Conservation (phyloP, 352 stramenopile genomes). For the Pythium plurisporium region DNA sequence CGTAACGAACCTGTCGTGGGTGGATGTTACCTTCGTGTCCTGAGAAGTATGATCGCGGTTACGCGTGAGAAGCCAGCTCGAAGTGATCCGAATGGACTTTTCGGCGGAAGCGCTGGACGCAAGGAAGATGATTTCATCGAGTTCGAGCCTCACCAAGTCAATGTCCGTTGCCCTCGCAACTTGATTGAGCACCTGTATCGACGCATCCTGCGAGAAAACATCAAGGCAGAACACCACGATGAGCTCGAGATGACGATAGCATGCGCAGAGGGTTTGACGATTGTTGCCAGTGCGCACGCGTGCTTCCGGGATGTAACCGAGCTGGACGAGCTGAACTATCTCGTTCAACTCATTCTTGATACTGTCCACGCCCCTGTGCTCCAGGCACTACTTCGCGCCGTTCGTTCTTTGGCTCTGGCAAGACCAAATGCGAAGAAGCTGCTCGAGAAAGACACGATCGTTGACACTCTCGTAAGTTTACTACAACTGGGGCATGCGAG, state of each 20-base stretch:
- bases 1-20: constrained; percentile 84
- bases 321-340: constrained; percentile 69
- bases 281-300: constrained; percentile 55
- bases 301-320: constrained; percentile 30
- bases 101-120: not conserved
- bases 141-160: constrained; percentile 50
- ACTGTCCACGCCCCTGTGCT: constrained; percentile 61
- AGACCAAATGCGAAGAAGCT: constrained; percentile 49
- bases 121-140: constrained; percentile 51
- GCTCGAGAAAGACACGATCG: constrained; percentile 31
- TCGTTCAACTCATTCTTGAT: constrained; percentile 57
- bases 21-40: constrained; percentile 85
- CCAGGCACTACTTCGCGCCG: constrained; percentile 42
- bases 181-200: constrained; percentile 65
- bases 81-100: not conserved
- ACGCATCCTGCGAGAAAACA: constrained; percentile 71
- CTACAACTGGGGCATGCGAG: constrained; percentile 60
- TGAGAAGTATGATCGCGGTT: constrained; percentile 30
- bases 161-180: constrained; percentile 40
- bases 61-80: not conserved
- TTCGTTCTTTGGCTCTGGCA: constrained; percentile 52
- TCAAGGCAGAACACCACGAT: constrained; percentile 59
- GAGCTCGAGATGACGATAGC: constrained; percentile 57
- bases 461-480: constrained; percentile 54
- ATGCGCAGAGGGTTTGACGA: constrained; percentile 58